Percentiles rank a stretch among this genome's conserved stretches.
These are phyloP conservation scores for Penicillium bovifimosum DNA, from an alignment of 495 filamentous ascomycete genomes.

Conservation along the genomic window DNA sequence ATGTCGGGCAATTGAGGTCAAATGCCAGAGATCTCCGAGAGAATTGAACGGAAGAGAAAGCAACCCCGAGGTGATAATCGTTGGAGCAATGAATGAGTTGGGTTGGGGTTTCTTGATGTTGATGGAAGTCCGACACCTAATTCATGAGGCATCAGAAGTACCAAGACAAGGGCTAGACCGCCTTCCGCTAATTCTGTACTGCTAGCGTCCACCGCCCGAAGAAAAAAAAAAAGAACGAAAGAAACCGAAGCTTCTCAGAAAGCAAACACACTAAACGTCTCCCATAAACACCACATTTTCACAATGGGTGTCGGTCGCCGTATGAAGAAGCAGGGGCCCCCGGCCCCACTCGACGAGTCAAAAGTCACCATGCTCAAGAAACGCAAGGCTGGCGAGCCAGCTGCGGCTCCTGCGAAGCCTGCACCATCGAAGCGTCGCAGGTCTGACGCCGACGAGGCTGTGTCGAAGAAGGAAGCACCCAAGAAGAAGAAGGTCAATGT, in stretches of 20 bases:
- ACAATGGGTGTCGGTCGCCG: constrained; percentile 86
- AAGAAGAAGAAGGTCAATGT: constrained; percentile 9
- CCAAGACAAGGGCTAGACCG: constrained; percentile 19
- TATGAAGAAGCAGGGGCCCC: constrained; percentile 92
- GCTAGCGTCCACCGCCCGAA: constrained; percentile 30
- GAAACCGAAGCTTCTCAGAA: constrained; percentile 14
- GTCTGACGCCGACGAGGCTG: constrained; percentile 36
- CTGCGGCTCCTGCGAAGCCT: constrained; percentile 34
- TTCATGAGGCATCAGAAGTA: neutral
- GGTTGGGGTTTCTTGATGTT: neutral
- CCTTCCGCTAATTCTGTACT: constrained; percentile 24
- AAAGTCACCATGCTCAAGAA: constrained; percentile 68
- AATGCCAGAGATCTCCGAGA: neutral
- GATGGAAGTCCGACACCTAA: constrained; percentile 1
- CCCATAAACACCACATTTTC: constrained; percentile 20
- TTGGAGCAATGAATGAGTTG: neutral
- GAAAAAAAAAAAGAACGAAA: constrained; percentile 32
- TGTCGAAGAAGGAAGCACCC: constrained; percentile 19
- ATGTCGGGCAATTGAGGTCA: constrained; percentile 39
- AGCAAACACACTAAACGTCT: constrained; percentile 11
- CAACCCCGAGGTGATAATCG: neutral
- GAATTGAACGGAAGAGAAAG: neutral
- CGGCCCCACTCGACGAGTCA: constrained; percentile 73
- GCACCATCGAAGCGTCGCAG: constrained; percentile 59
- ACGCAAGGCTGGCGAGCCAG: constrained; percentile 59